A percentile compares a stretch with the other conserved stretches of the same genome.
These are phyloP conservation scores for Cystoderma amianthinum DNA, from an alignment of 768 basidiomycete genomes.

Conservation along the genomic window DNA sequence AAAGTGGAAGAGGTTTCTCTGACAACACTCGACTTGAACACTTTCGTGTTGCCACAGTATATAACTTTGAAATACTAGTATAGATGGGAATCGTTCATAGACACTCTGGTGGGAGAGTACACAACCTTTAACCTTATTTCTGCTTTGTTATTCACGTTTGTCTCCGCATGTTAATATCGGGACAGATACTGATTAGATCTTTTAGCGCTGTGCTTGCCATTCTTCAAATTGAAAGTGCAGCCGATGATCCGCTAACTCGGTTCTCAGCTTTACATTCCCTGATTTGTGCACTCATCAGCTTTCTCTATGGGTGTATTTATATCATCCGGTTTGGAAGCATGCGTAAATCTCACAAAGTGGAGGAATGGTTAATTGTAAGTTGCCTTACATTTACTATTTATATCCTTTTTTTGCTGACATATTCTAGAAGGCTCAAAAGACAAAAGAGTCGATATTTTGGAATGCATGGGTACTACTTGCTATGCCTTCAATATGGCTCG, in stretches of 20 bases:
- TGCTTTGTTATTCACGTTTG: slow-evolving; percentile 15
- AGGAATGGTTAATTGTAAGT: slow-evolving; percentile 48
- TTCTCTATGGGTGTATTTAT: too few species aligned
- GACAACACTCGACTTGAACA: background rate
- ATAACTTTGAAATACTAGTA: slow-evolving; percentile 27
- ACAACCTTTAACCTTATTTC: slow-evolving; percentile 20
- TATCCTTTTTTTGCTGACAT: slow-evolving; percentile 36
- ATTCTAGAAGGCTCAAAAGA: too few species aligned
- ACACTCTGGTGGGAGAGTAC: slow-evolving; percentile 17
- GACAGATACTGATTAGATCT: background rate
- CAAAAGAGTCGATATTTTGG: slow-evolving; percentile 56
- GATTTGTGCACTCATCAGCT: slow-evolving; percentile 5
- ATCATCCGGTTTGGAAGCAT: too few species aligned
- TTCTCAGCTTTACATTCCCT: slow-evolving; percentile 50
- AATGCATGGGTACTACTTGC: slow-evolving; percentile 54
- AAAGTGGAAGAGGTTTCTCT: background rate
- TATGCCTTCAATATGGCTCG: too few species aligned
- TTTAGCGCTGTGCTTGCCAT: slow-evolving; percentile 22
- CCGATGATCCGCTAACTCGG: slow-evolving; percentile 44
- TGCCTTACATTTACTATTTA: background rate
- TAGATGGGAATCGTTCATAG: slow-evolving; percentile 17
- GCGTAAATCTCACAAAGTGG: slow-evolving; percentile 43
- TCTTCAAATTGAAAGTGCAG: too few species aligned
- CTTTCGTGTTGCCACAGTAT: background rate
- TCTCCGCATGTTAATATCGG: slow-evolving; percentile 2